A percentile compares a stretch with the other conserved stretches of the same genome.
Evolutionary conservation across 495 filamentous ascomycete species (phyloP).

Genomic region (Xylaria telfairii): DNA sequence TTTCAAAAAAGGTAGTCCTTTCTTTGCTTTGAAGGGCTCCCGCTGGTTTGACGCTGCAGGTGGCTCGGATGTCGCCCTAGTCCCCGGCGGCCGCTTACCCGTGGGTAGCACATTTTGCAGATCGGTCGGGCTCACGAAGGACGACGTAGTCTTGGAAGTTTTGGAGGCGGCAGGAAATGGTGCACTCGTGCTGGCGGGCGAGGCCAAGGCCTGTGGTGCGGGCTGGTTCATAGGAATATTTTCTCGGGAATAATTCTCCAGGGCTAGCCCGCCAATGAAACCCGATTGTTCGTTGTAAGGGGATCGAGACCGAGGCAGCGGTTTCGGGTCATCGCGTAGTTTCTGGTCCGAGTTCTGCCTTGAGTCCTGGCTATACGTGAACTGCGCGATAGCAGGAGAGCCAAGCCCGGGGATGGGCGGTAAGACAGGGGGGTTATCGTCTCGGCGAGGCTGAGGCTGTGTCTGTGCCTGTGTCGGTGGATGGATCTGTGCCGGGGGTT

Average conservation of each 20-base stretch:
- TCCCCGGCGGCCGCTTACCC: conserved; percentile 42
- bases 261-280: conserved; percentile 50
- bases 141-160: conserved; percentile 40
- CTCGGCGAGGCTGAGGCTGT: conserved; percentile 1
- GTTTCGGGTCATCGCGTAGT: conserved; percentile 38
- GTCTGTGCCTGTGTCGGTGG: conserved; percentile 30
- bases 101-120: conserved; percentile 38
- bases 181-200: conserved; percentile 23
- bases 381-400: conserved; percentile 44
- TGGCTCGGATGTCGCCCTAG: conserved; percentile 46
- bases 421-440: conserved; percentile 45
- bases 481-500: conserved; percentile 19
- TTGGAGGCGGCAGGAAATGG: conserved; percentile 26
- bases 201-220: conserved; percentile 28
- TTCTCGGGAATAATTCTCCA: conserved; percentile 46
- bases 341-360: conserved; percentile 28
- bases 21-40: conserved; percentile 59
- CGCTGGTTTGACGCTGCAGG: conserved; percentile 65
- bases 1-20: conserved; percentile 59
- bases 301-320: conserved; percentile 34
- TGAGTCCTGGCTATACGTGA: conserved; percentile 24
- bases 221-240: conserved; percentile 33
- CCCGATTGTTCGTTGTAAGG: conserved; percentile 38
- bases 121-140: conserved; percentile 48
- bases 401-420: conserved; percentile 55